Conservation (phyloP, 805 yeast species). For the Sugiyamaella lignohabitans region DNA sequence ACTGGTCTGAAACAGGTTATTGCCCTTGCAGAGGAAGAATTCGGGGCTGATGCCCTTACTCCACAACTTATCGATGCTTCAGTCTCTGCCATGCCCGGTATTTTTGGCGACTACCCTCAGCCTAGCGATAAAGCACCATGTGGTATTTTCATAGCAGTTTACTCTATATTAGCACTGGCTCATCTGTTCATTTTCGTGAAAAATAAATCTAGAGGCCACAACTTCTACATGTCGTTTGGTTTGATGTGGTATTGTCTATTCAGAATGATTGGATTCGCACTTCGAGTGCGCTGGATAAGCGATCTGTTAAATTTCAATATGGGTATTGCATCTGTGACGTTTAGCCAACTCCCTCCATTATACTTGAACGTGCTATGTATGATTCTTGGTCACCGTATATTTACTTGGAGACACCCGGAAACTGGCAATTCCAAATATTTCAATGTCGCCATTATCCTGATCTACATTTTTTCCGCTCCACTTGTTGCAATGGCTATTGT, state of each 20-base stretch:
- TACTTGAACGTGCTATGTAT: conserved; percentile 53
- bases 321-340: conserved; percentile 54
- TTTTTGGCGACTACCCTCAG: conserved; percentile 59
- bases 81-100: conserved; percentile 30
- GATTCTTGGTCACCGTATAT: conserved; percentile 63
- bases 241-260: conserved; percentile 47
- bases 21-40: conserved; percentile 13
- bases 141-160: conserved; percentile 50
- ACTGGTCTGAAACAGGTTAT: conserved; percentile 27
- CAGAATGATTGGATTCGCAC: conserved; percentile 52
- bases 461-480: conserved; percentile 50
- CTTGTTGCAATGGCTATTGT: conserved; percentile 63
- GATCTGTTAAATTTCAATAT: conserved; percentile 39
- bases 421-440: conserved; percentile 48
- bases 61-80: conserved; percentile 15
- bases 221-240: conserved; percentile 49
- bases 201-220: conserved; percentile 51
- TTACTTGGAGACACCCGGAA: conserved; percentile 73
- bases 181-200: conserved; percentile 43
- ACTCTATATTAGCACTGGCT: conserved; percentile 41
- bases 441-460: conserved; percentile 43
- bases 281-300: conserved; percentile 55
- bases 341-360: conserved; percentile 53
- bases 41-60: conserved; percentile 15
- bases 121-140: conserved; percentile 52